Base-by-base conservation (phyloP, 2,329 filamentous ascomycete species). In the Trichoderma polysporum region DNA sequence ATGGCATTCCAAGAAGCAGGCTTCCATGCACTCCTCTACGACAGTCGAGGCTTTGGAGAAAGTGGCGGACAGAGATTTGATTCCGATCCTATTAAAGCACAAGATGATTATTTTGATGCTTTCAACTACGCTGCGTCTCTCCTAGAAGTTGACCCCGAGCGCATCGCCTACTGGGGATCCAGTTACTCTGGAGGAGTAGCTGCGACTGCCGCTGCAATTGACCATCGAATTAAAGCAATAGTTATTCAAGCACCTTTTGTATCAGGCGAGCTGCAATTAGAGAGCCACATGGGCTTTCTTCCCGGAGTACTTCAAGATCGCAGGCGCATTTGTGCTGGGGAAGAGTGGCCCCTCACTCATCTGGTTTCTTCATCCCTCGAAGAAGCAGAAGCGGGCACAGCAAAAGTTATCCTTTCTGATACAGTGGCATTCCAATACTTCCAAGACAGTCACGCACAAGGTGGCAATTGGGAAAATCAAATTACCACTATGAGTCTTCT, bases 1-100 rank as follows among this genome's bases (percentile, higher is more conserved):
- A n/a, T n/a, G n/a, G n/a, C n/a, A n/a, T 68, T 69, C 35, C 68
- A 69, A 25, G 27, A 49, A 15, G 67, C 66, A 4, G 69, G 69
- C 10, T 66, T 58, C 47, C 47, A 29, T 29, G 57, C 64, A 2
- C 57, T 70, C 2, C 1, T 61, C 3, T 70, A 70, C 35, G 69
- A 70, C 52, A 68, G 69, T 31, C 68, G 69, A 27, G 39, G 41
- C 58, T 64, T 29, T 31, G 69, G 69, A 17, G 68, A 69, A 8
- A 70, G 69, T 29, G 69, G 66, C 8, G 56, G 61, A 4, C 68
- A 41, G 17, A 60, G 68, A 12, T 17, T 58, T 9, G 61, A 69
- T 27, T 66, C 66, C 22, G 59, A 70, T 19, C 68, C 68, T n/a
- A 9, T 31, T 6, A 54, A 31, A 15, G 35, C 35, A 35, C 62